Conservation (phyloP, 1,139 yeast species). For the Protomyces inundatus region DNA sequence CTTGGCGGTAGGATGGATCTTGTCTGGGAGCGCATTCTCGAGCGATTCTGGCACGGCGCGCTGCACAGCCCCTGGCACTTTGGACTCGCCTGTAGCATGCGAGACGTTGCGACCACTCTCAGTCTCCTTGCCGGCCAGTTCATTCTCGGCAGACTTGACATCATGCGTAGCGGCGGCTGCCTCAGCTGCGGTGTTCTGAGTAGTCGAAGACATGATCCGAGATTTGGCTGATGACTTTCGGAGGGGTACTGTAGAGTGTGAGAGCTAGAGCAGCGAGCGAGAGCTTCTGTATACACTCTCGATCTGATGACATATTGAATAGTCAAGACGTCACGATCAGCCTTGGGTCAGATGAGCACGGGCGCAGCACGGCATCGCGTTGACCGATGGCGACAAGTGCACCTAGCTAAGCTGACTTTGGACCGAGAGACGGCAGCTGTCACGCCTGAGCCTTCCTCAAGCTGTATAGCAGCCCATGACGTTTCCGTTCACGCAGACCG, state of each 20-base stretch:
- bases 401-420: too few species aligned
- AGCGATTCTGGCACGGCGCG: conserved; percentile 9
- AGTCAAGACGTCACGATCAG: too few species aligned
- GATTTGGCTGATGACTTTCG: background rate
- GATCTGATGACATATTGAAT: too few species aligned
- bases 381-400: too few species aligned
- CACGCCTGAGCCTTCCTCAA: too few species aligned
- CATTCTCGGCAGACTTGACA: background rate
- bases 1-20: conserved; percentile 6
- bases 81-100: conserved; percentile 15
- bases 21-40: conserved; percentile 12
- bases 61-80: conserved; percentile 13
- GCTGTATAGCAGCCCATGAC: too few species aligned
- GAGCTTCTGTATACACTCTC: background rate
- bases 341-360: too few species aligned
- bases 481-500: too few species aligned
- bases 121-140: conserved; percentile 1
- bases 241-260: background rate
- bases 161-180: background rate
- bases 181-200: background rate
- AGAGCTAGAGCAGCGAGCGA: background rate
- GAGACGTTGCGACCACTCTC: conserved; percentile 2
- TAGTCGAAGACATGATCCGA: background rate
- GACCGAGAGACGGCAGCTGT: too few species aligned
- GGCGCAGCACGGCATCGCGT: too few species aligned